phyloP scores from a whole-genome alignment of 176 grass and related monocot species.

The Zea mays region DNA sequence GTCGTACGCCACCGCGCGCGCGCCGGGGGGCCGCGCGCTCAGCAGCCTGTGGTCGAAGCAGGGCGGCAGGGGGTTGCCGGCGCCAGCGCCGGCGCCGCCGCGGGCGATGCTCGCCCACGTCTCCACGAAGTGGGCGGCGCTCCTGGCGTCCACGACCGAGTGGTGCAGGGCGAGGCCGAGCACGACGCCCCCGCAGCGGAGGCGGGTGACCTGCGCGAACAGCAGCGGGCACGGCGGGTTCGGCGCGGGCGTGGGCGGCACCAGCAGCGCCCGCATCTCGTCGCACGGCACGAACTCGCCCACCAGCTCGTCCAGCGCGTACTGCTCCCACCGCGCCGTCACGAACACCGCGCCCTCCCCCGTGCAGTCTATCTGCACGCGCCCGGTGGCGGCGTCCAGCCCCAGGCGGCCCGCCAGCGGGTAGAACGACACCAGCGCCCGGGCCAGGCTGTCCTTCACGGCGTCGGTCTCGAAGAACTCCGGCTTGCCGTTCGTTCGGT shows the following conservation, averaged over 20 bases:
- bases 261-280: conserved; percentile 42
- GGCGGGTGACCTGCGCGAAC: conserved; percentile 47
- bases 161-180: conserved; percentile 55
- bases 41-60: conserved; percentile 58
- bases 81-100: not conserved
- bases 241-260: conserved; percentile 20
- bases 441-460: conserved; percentile 42
- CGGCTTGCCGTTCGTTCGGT: conserved; percentile 5
- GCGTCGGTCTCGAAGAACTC: conserved; percentile 41
- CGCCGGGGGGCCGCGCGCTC: not conserved
- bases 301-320: conserved; percentile 38
- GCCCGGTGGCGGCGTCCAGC: not conserved
- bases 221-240: conserved; percentile 34
- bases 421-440: conserved; percentile 60
- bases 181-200: conserved; percentile 60
- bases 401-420: conserved; percentile 69
- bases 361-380: conserved; percentile 64
- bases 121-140: conserved; percentile 55
- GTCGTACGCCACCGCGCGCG: conserved; percentile 44
- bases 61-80: not conserved
- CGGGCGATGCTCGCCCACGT: conserved; percentile 52
- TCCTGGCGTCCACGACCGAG: conserved; percentile 39
- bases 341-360: conserved; percentile 51
- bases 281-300: conserved; percentile 40
- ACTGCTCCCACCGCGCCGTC: conserved; percentile 20